Evolutionary conservation across 176 grass and related monocot species (phyloP).

Genomic region (Pontederia paniculata): DNA sequence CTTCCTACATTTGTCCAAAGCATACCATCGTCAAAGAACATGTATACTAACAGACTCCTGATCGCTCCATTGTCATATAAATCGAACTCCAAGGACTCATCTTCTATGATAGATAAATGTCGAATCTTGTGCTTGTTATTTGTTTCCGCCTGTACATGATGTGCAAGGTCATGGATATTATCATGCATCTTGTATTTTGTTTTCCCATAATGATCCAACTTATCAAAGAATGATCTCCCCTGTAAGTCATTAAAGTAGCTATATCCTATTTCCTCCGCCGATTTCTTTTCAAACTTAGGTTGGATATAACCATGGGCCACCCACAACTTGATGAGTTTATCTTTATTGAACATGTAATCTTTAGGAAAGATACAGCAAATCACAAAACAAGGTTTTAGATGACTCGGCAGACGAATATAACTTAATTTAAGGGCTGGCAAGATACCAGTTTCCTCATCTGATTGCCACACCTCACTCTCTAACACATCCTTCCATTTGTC

Average conservation of each 20-base stretch:
- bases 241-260: not conserved
- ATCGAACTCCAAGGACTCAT: not conserved
- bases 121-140: not conserved
- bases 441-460: no score
- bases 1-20: not conserved
- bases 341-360: not conserved
- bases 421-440: no score
- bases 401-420: no score
- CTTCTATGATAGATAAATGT: not conserved
- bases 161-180: not conserved
- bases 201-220: no score
- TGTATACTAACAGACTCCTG: not conserved
- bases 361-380: not conserved
- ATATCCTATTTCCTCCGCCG: not conserved
- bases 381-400: not conserved
- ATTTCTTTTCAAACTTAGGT: not conserved
- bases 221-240: not conserved
- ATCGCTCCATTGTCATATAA: no score
- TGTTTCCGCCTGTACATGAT: no score
- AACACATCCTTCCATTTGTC: constrained; percentile 2
- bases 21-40: not conserved
- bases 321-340: not conserved
- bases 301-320: not conserved
- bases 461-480: not conserved
- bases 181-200: not conserved